A percentile compares a stretch with the other conserved stretches of the same genome.
Evolutionary conservation across 352 stramenopile genomes (phyloP).

Genomic region (Globisporangium okanoganense): DNA sequence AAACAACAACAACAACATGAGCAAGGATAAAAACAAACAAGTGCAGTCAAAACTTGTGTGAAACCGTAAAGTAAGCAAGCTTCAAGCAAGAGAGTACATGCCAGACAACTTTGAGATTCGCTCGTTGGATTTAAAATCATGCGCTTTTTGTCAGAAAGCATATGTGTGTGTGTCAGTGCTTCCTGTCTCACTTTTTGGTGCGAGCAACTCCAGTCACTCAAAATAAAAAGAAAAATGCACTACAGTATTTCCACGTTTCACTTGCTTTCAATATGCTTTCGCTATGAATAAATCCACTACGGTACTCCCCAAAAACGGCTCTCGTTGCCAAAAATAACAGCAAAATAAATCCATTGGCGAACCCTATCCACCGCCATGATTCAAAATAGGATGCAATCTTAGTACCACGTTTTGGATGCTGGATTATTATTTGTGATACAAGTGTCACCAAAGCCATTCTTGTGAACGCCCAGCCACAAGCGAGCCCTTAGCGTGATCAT

Average conservation of each 20-base stretch:
- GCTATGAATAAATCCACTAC: conserved; percentile 3
- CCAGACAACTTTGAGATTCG: not conserved
- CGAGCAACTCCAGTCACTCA: not conserved
- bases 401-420: too few species aligned
- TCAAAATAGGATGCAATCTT: not conserved
- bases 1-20: not conserved
- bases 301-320: conserved; percentile 3
- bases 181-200: not conserved
- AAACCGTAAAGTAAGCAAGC: too few species aligned
- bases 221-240: too few species aligned
- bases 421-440: not conserved
- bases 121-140: conserved; percentile 3
- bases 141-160: not conserved
- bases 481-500: too few species aligned
- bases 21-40: not conserved
- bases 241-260: not conserved
- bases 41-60: not conserved
- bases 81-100: not conserved
- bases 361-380: not conserved
- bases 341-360: not conserved
- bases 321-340: not conserved
- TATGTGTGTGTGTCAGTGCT: not conserved
- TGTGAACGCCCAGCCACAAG: too few species aligned
- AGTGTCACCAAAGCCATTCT: too few species aligned
- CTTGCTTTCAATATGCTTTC: not conserved